phyloP scores from a whole-genome alignment of 2,329 filamentous ascomycete genomes.

The Curvularia spicifera region DNA sequence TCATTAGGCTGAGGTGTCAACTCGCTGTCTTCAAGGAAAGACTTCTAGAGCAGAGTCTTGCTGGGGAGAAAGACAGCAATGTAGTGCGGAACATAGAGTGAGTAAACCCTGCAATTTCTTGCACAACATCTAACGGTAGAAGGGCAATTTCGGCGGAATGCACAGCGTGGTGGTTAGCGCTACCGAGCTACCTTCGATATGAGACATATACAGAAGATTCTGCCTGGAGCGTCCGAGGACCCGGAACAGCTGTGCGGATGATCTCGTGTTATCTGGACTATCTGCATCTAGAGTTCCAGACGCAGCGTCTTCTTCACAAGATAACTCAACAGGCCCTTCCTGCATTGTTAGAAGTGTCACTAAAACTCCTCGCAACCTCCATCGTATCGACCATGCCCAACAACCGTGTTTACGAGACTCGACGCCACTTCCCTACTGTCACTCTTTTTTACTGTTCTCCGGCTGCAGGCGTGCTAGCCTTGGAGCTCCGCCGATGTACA shows the following conservation, averaged over 20 bases:
- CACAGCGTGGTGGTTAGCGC: conserved; percentile 31
- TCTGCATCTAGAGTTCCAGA: conserved; percentile 44
- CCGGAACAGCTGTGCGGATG: conserved; percentile 35
- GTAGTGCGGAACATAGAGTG: conserved; percentile 41
- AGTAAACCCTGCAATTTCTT: conserved; percentile 7
- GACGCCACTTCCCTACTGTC: conserved; percentile 43
- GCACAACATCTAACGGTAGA: conserved; percentile 7
- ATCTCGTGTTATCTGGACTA: conserved; percentile 45
- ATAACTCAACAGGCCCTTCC: conserved; percentile 43
- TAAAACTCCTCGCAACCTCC: conserved; percentile 42
- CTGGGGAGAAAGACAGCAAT: conserved; percentile 40
- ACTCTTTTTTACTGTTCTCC: conserved; percentile 48
- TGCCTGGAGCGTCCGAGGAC: conserved; percentile 37
- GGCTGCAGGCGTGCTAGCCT: conserved; percentile 43
- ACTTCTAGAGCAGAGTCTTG: conserved; percentile 42
- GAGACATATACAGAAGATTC: conserved; percentile 44
- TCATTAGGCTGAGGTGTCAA: conserved; percentile 36
- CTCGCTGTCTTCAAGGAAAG: conserved; percentile 41
- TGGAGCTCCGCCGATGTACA: conserved; percentile 45
- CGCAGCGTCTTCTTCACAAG: conserved; percentile 43
- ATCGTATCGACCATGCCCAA: conserved; percentile 43
- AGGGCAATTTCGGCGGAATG: conserved; percentile 40
- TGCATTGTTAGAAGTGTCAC: conserved; percentile 40
- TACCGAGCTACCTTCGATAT: conserved; percentile 44
- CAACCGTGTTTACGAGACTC: conserved; percentile 38